Conservation (phyloP, 2,329 filamentous ascomycete genomes). For the Alternaria gansuensis region DNA sequence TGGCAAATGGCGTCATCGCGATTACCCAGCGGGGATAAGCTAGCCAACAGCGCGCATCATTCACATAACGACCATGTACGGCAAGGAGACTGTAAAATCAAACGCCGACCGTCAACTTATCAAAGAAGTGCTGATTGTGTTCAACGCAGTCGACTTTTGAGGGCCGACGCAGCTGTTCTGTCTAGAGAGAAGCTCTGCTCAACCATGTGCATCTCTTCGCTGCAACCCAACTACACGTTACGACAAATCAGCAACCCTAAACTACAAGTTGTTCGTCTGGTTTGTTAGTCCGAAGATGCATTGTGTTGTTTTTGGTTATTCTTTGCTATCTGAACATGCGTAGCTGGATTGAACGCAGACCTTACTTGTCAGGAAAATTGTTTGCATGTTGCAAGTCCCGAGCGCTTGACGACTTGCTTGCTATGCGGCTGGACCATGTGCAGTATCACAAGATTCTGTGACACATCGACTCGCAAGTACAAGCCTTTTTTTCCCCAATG, state of each 20-base stretch:
- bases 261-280: background rate
- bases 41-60: constrained; percentile 1
- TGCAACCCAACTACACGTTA: background rate
- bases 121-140: background rate
- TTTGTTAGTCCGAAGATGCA: background rate
- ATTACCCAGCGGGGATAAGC: constrained; percentile 37
- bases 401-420: background rate
- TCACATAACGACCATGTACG: background rate
- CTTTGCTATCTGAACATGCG: background rate
- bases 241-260: background rate
- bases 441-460: background rate
- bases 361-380: background rate
- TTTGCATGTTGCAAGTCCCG: background rate
- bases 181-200: background rate
- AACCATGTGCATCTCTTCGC: background rate
- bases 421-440: background rate
- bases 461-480: background rate
- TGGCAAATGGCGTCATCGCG: constrained; percentile 42
- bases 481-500: background rate
- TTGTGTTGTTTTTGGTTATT: background rate
- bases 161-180: background rate
- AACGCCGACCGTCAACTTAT: background rate
- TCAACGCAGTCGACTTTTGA: background rate
- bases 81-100: background rate
- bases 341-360: background rate